These are phyloP conservation scores for Dipodascus geniculatus DNA, from an alignment of 805 yeast genomes.

Conservation along the genomic window DNA sequence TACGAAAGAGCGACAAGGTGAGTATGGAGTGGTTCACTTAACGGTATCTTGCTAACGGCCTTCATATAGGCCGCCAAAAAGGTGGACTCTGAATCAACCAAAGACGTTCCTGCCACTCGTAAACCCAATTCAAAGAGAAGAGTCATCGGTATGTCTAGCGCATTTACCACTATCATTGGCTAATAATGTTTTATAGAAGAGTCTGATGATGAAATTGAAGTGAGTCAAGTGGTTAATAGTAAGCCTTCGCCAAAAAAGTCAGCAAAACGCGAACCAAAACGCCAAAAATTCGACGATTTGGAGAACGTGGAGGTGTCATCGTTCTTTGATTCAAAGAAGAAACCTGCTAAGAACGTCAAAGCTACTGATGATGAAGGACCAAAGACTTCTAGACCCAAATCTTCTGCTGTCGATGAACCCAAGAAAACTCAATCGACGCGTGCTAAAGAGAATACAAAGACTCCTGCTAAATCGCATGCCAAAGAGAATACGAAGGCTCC, in stretches of 20 bases:
- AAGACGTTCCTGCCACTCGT: background rate
- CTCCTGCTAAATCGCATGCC: background rate
- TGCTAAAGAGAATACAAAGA: background rate
- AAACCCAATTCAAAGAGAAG: background rate
- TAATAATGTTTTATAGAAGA: background rate
- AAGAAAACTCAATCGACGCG: too few relatives aligned
- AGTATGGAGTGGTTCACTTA: too few relatives aligned
- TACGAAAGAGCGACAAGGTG: background rate
- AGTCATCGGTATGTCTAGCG: background rate
- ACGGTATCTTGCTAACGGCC: too few relatives aligned
- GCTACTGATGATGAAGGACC: background rate
- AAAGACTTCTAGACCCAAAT: too few relatives aligned
- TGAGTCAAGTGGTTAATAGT: background rate
- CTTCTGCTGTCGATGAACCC: too few relatives aligned
- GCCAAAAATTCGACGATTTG: conserved; percentile 4
- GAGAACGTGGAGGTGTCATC: background rate
- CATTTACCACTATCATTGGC: background rate
- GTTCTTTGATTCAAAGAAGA: background rate
- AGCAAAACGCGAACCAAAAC: background rate
- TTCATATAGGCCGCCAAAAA: background rate
- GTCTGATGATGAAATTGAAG: conserved; percentile 1
- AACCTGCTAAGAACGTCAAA: background rate
- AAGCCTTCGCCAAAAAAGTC: background rate
- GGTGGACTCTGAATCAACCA: background rate
- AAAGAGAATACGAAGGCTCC: background rate